These are phyloP conservation scores for Coccomyxa subellipsoidea DNA, from an alignment of 163 green algal genomes.

Conservation along the genomic window DNA sequence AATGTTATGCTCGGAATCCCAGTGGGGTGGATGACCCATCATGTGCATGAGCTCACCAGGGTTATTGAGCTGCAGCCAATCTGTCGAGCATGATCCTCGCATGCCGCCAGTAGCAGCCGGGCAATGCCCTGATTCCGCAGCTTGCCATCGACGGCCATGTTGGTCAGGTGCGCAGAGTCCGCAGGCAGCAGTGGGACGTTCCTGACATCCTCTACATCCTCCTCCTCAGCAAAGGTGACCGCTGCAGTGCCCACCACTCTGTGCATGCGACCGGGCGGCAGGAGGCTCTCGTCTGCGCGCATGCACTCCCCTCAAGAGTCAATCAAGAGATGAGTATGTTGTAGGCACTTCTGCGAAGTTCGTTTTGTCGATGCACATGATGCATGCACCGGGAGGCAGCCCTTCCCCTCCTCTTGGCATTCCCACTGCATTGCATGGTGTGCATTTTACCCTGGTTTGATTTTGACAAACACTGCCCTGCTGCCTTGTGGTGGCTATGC, in stretches of 20 bases:
- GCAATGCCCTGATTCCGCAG: constrained; percentile 3
- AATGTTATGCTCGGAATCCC: too few species aligned
- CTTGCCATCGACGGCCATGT: not conserved
- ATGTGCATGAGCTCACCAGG: not conserved
- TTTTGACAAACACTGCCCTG: too few species aligned
- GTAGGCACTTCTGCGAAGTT: too few species aligned
- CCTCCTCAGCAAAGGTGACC: not conserved
- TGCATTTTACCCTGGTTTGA: too few species aligned
- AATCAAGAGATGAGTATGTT: too few species aligned
- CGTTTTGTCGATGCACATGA: too few species aligned
- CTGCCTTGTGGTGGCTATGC: too few species aligned
- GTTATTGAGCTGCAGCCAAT: not conserved
- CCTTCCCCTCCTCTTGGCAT: too few species aligned
- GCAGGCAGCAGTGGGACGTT: not conserved
- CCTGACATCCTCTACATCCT: not conserved
- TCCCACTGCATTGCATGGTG: too few species aligned
- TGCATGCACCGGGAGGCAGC: too few species aligned
- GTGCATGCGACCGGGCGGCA: not conserved
- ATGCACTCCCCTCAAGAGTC: too few species aligned
- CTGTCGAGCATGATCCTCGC: not conserved
- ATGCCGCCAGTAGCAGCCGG: not conserved
- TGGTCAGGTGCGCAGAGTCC: not conserved
- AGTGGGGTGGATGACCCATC: not conserved
- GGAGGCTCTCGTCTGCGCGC: not conserved
- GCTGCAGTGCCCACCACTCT: not conserved